Percentiles rank a stretch among this genome's conserved stretches.
Conservation (phyloP, 352 stramenopile genomes). For the Phytophthora litchii region DNA sequence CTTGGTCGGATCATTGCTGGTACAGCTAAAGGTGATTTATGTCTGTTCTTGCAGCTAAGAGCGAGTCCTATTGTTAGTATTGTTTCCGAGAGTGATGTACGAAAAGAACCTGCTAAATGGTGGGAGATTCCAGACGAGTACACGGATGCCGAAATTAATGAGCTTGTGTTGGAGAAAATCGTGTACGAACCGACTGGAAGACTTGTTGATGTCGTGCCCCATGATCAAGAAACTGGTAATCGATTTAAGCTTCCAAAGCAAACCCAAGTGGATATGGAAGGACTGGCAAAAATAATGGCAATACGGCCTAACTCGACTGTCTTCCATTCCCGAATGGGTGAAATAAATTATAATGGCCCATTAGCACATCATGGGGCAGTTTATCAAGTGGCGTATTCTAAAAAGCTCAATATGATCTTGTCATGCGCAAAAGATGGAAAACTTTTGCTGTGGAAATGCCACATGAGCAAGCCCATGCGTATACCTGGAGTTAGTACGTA, state of each 20-base stretch:
- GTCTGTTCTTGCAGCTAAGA: slow-evolving; percentile 69
- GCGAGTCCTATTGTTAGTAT: slow-evolving; percentile 42
- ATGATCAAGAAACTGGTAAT: slow-evolving; percentile 69
- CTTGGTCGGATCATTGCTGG: slow-evolving; percentile 65
- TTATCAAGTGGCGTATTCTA: slow-evolving; percentile 61
- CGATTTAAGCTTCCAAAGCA: slow-evolving; percentile 67
- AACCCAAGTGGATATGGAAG: slow-evolving; percentile 60
- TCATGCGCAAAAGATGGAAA: slow-evolving; percentile 57
- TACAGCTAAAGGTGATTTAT: slow-evolving; percentile 70
- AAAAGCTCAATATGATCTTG: slow-evolving; percentile 58
- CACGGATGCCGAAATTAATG: slow-evolving; percentile 65
- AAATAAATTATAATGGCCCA: slow-evolving; percentile 61
- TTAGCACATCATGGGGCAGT: slow-evolving; percentile 50
- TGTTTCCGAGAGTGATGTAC: slow-evolving; percentile 30
- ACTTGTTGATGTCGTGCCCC: slow-evolving; percentile 67
- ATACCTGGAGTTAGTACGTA: slow-evolving; percentile 66
- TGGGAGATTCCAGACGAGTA: slow-evolving; percentile 78
- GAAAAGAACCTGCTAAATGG: slow-evolving; percentile 68
- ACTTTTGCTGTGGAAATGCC: slow-evolving; percentile 61
- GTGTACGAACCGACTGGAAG: slow-evolving; percentile 58
- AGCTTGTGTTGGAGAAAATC: slow-evolving; percentile 65
- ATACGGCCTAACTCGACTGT: slow-evolving; percentile 52
- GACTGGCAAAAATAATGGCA: slow-evolving; percentile 50
- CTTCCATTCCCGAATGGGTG: slow-evolving; percentile 44
- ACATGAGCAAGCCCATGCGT: slow-evolving; percentile 54